phyloP scores from a whole-genome alignment of 352 stramenopile genomes.

The Pilasporangium apinafurcum region DNA sequence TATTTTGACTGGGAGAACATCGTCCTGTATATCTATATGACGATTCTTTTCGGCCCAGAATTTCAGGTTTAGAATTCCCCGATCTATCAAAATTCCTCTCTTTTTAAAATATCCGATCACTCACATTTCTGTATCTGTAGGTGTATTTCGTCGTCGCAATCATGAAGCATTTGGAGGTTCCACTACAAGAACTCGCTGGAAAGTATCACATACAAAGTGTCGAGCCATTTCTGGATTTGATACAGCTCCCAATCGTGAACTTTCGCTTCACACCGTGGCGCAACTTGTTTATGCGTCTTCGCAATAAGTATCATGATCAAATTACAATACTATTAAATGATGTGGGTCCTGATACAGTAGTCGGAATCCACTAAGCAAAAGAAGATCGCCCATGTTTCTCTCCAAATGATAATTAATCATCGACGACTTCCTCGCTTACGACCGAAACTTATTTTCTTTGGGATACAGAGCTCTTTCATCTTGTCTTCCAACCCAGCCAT shows the following conservation, averaged over 20 bases:
- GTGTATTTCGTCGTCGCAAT: conserved; percentile 42
- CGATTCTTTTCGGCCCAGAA: conserved; percentile 43
- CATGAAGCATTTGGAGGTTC: conserved; percentile 39
- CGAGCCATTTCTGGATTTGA: conserved; percentile 22
- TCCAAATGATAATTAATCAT: too few relatives aligned
- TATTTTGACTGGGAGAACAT: conserved; percentile 64
- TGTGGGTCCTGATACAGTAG: too few relatives aligned
- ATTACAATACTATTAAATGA: too few relatives aligned
- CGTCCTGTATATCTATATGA: conserved; percentile 42
- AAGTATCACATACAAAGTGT: conserved; percentile 17
- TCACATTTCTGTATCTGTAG: conserved; percentile 11
- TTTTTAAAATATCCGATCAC: neutral
- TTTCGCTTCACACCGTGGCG: conserved; percentile 41
- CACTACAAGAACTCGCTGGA: conserved; percentile 21
- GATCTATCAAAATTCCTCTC: neutral
- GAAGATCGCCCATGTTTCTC: too few relatives aligned
- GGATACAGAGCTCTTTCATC: conserved; percentile 22
- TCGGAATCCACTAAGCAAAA: too few relatives aligned
- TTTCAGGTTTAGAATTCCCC: conserved; percentile 30
- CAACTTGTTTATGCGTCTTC: conserved; percentile 31
- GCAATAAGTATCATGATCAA: conserved; percentile 43
- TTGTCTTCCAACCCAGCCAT: conserved; percentile 10
- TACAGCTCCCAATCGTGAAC: conserved; percentile 28
- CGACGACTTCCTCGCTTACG: conserved; percentile 11
- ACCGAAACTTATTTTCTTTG: conserved; percentile 25